Conservation (phyloP, 495 filamentous ascomycete genomes). For the Copromyces sp. region DNA sequence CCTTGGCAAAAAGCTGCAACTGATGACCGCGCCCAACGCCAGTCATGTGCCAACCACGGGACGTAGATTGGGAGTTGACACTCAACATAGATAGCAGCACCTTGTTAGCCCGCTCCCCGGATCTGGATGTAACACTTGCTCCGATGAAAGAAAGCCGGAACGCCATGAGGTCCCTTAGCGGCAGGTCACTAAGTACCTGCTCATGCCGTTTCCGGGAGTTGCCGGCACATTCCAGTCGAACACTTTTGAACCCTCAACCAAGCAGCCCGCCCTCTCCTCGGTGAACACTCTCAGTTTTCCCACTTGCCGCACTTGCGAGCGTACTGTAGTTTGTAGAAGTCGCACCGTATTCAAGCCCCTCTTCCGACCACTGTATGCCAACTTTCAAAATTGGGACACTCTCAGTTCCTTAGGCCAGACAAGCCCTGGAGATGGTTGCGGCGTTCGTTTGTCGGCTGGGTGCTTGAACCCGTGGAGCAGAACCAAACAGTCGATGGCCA, state of each 20-base stretch:
- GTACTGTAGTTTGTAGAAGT: neutral
- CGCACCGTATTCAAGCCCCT: neutral
- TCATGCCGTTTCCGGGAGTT: conserved; percentile 4
- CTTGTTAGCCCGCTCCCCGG: neutral
- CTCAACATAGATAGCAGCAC: neutral
- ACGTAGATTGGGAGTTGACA: neutral
- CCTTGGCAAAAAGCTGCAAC: neutral
- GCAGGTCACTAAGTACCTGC: neutral
- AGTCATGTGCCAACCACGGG: neutral
- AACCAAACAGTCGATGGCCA: neutral
- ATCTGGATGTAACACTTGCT: neutral
- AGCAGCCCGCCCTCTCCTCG: neutral
- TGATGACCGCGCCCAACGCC: neutral
- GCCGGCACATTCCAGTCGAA: conserved; percentile 3
- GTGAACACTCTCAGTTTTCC: neutral
- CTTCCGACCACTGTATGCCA: neutral
- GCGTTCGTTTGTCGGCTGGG: neutral
- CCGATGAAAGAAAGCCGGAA: neutral
- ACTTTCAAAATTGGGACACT: neutral
- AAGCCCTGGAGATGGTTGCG: neutral
- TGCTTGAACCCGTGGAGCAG: neutral
- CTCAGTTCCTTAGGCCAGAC: neutral
- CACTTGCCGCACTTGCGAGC: neutral
- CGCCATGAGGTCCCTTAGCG: neutral
- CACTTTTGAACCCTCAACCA: neutral